These are phyloP conservation scores for Chenopodium formosanum DNA, from an alignment of 148 eudicot genomes.

Conservation along the genomic window DNA sequence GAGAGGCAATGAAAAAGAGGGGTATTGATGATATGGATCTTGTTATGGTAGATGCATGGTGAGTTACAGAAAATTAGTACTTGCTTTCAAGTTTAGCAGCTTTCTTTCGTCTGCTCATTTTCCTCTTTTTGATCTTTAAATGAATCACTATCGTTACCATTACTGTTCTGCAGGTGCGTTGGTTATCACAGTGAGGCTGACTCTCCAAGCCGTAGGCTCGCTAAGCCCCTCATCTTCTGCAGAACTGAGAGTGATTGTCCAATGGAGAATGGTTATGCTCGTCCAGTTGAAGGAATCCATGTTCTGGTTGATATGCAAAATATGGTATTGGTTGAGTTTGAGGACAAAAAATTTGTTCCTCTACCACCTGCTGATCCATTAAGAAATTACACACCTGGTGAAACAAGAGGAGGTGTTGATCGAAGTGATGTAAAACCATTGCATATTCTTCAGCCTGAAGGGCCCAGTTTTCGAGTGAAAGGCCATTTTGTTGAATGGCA, in stretches of 20 bases:
- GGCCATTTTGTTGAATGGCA: conserved; percentile 98
- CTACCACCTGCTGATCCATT: conserved; percentile 96
- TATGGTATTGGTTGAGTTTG: conserved; percentile 94
- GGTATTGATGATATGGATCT: conserved; percentile 98
- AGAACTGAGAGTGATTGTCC: conserved; percentile 98
- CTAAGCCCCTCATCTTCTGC: conserved; percentile 92
- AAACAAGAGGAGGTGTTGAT: conserved; percentile 94
- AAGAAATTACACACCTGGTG: conserved; percentile 93
- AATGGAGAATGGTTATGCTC: conserved; percentile 99
- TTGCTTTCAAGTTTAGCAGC: background rate
- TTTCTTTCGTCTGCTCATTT: conserved; percentile 3
- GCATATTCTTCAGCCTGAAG: conserved; percentile 86
- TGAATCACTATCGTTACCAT: conserved; percentile 1
- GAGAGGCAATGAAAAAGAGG: conserved; percentile 93
- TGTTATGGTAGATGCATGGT: conserved; percentile 98
- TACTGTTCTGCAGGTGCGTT: conserved; percentile 65
- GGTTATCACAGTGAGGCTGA: conserved; percentile 89
- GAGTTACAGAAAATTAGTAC: conserved; percentile 27
- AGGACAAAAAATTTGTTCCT: conserved; percentile 92
- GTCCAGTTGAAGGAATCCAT: conserved; percentile 97
- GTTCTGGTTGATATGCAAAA: conserved; percentile 94
- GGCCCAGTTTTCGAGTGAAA: conserved; percentile 92
- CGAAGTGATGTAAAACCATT: conserved; percentile 95
- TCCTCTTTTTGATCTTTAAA: background rate
- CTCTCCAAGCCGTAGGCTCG: conserved; percentile 88